Conservation (phyloP, 805 yeast species). For the Nakazawaea ernobii region DNA sequence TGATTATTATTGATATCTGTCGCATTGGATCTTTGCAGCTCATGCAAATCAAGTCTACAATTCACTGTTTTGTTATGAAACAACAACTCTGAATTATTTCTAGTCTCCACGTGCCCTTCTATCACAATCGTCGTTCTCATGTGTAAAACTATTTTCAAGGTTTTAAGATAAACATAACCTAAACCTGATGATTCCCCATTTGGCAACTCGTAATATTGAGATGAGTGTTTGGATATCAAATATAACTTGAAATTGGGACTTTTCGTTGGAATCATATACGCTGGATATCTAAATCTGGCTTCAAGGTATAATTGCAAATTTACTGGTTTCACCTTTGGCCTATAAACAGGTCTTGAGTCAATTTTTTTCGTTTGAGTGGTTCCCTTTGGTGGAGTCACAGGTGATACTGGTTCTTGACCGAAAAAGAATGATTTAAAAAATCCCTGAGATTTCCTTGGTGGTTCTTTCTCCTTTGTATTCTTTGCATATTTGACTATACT, state of each 20-base stretch:
- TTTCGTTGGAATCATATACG: constrained; percentile 38
- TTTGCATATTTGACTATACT: constrained; percentile 12
- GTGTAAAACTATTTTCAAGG: constrained; percentile 27
- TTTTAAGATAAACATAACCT: constrained; percentile 38
- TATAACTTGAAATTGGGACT: constrained; percentile 21
- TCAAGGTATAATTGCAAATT: constrained; percentile 41
- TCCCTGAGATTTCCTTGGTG: constrained; percentile 17
- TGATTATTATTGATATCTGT: constrained; percentile 12
- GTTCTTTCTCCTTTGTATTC: constrained; percentile 4
- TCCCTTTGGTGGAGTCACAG: constrained; percentile 13
- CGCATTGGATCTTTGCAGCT: constrained; percentile 24
- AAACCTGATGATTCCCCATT: constrained; percentile 41
- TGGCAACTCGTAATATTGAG: constrained; percentile 23
- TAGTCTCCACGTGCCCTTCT: constrained; percentile 15
- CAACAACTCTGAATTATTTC: constrained; percentile 17
- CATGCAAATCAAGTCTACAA: constrained; percentile 32
- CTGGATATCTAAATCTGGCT: constrained; percentile 41
- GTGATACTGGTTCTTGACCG: constrained; percentile 15
- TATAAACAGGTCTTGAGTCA: constrained; percentile 2
- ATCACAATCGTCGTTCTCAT: constrained; percentile 23
- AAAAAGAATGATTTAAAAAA: constrained; percentile 25
- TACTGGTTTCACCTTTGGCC: constrained; percentile 23
- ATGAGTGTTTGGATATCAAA: constrained; percentile 17
- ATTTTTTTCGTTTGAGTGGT: constrained; percentile 10
- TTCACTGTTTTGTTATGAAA: constrained; percentile 33